Base-by-base conservation (phyloP, 2,329 filamentous ascomycete genomes). In the Peltaster fructicola region DNA sequence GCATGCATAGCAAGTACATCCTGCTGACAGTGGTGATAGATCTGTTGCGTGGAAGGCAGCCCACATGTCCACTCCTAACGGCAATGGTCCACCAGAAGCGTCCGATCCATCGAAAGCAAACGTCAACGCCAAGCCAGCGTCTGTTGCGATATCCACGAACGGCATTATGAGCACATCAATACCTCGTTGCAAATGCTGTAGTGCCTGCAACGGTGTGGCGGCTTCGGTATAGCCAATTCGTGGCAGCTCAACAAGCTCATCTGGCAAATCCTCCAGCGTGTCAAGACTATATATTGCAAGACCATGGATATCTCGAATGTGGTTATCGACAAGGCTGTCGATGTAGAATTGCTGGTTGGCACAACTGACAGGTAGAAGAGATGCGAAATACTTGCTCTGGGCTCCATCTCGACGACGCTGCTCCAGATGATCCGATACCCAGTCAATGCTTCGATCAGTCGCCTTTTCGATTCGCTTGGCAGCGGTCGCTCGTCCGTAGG, bases 1-100 rank as follows among this genome's bases (percentile, higher is more conserved):
- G 58, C 88, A 98, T 12, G 81, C 61, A 48, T 91, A 85, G 59
- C 88, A 98, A 24, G 53, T 39, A 49, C 88, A 98, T 9, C 51
- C 61, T 5, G 60, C 40, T 1, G 52, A 45, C 3, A 93, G 55
- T 0, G 85, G 73, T 0, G 51, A 49, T 1, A 79, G 45, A 18
- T 77, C 68, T 4, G 61, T 57, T 3, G 68, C 61, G 50, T 88
- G 65, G 4, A 42, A 35, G 0, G 61, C 32, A 3, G 63, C 59
- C 73, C 81, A 90, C 57, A 95, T 73, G 49, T 95, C 72, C 13
- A 74, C 56, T 4, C 78, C 88, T 0, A 95, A 56, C 0, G 75
- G 49, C 19, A 39, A 39, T 9, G 32, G 49, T n/a, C n/a, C n/a
- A n/a, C n/a, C n/a, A 26, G 37, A 35, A 21, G 24, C 37, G 20